Evolutionary conservation across 2,329 filamentous ascomycete species (phyloP).

Genomic region (Didymella keratinophila): DNA sequence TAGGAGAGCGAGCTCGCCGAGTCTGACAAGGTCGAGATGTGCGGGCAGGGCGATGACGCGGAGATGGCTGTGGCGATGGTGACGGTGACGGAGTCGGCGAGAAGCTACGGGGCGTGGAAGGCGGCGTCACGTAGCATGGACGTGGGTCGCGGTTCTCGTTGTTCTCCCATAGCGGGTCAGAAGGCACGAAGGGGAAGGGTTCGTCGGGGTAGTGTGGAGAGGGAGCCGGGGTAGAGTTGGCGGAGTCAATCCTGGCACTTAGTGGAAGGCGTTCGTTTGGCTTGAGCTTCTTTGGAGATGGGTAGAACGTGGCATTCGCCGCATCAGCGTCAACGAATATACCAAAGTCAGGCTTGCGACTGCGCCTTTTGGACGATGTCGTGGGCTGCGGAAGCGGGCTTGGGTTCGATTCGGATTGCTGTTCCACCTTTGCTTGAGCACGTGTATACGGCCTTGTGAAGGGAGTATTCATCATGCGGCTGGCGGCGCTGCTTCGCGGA

Average conservation of each 20-base stretch:
- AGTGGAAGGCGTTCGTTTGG: conserved; percentile 21
- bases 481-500: background rate
- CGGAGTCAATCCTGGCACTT: conserved; percentile 4
- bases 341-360: conserved; percentile 22
- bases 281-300: conserved; percentile 21
- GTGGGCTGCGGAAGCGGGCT: no score
- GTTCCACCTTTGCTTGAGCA: conserved; percentile 8
- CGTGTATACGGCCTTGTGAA: conserved; percentile 5
- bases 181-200: conserved; percentile 21
- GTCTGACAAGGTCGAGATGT: background rate
- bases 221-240: conserved; percentile 22
- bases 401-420: background rate
- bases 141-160: conserved; percentile 28
- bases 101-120: background rate
- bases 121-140: conserved; percentile 10
- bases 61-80: conserved; percentile 9
- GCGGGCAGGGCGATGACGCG: background rate
- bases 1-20: background rate
- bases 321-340: conserved; percentile 25
- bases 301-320: background rate
- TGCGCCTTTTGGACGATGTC: conserved; percentile 18
- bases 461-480: background rate
- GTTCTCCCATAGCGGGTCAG: conserved; percentile 29
- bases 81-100: background rate
- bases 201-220: conserved; percentile 19